phyloP scores from a whole-genome alignment of 768 basidiomycete species.

The Xerocomellus intermedius region DNA sequence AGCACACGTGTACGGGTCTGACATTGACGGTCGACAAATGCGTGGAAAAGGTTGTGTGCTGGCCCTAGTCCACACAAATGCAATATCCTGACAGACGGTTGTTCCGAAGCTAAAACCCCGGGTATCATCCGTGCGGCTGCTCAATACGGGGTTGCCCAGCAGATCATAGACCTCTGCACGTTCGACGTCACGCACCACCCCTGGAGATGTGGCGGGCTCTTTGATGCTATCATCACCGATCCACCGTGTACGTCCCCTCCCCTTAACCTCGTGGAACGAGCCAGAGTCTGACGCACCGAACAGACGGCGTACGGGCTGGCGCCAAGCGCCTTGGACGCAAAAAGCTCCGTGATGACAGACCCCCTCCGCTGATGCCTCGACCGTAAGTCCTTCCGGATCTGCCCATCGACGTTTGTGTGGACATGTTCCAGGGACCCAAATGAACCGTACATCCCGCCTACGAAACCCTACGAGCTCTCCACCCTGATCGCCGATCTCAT shows the following conservation, averaged over 20 bases:
- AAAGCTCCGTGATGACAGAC: slow-evolving; percentile 35
- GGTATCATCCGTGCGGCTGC: slow-evolving; percentile 79
- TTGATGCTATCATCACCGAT: slow-evolving; percentile 94
- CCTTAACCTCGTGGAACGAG: neutral
- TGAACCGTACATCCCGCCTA: slow-evolving; percentile 84
- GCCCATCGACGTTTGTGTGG: neutral
- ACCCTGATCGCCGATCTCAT: slow-evolving; percentile 81
- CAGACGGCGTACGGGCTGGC: slow-evolving; percentile 90
- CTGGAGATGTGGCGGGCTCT: slow-evolving; percentile 83
- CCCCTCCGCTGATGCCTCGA: slow-evolving; percentile 36
- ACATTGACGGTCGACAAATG: slow-evolving; percentile 98
- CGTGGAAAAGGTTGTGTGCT: slow-evolving; percentile 71
- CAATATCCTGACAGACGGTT: neutral
- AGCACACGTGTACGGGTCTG: slow-evolving; percentile 82
- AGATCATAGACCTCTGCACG: slow-evolving; percentile 81
- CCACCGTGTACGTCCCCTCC: slow-evolving; percentile 72
- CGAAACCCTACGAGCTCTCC: slow-evolving; percentile 88
- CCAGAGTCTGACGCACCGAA: neutral
- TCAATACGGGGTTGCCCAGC: slow-evolving; percentile 75
- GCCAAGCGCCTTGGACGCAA: slow-evolving; percentile 79
- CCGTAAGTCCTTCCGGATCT: slow-evolving; percentile 38
- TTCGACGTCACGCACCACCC: slow-evolving; percentile 93
- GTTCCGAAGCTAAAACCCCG: slow-evolving; percentile 41
- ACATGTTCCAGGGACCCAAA: slow-evolving; percentile 35
- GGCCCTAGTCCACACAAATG: neutral